Conservation (phyloP, 768 basidiomycete species). For the Mycena metata region DNA sequence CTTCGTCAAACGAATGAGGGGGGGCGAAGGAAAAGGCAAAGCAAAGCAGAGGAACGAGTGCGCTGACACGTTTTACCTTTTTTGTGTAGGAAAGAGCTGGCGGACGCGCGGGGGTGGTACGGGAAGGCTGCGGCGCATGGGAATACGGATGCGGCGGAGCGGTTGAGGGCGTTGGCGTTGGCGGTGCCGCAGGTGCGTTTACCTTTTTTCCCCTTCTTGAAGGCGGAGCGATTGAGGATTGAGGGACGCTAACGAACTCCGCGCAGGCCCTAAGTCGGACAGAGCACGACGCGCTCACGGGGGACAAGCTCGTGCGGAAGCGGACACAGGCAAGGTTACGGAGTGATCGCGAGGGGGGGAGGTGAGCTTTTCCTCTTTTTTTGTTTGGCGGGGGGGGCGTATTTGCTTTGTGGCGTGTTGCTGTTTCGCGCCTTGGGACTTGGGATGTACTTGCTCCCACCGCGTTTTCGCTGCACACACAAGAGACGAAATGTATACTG, state of each 20-base stretch:
- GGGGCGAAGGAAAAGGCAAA: too few relatives aligned
- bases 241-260: too few relatives aligned
- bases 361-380: conserved; percentile 14
- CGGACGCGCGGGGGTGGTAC: conserved; percentile 85
- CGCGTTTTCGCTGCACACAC: too few relatives aligned
- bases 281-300: conserved; percentile 86
- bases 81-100: conserved; percentile 73
- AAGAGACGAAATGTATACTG: background rate
- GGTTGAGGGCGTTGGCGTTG: conserved; percentile 76
- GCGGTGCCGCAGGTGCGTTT: conserved; percentile 61
- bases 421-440: too few relatives aligned
- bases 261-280: conserved; percentile 71
- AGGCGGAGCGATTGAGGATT: too few relatives aligned
- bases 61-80: too few relatives aligned
- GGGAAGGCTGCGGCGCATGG: conserved; percentile 78
- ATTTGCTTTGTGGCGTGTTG: too few relatives aligned
- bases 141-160: conserved; percentile 83
- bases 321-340: conserved; percentile 80
- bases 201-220: background rate
- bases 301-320: conserved; percentile 84
- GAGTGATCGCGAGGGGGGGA: conserved; percentile 52
- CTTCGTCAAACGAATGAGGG: too few relatives aligned
- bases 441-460: too few relatives aligned
- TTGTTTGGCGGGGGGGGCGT: background rate
- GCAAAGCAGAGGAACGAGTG: too few relatives aligned